Conservation (phyloP, 73 alveolate genomes). For the Durusdinium trenchii region DNA sequence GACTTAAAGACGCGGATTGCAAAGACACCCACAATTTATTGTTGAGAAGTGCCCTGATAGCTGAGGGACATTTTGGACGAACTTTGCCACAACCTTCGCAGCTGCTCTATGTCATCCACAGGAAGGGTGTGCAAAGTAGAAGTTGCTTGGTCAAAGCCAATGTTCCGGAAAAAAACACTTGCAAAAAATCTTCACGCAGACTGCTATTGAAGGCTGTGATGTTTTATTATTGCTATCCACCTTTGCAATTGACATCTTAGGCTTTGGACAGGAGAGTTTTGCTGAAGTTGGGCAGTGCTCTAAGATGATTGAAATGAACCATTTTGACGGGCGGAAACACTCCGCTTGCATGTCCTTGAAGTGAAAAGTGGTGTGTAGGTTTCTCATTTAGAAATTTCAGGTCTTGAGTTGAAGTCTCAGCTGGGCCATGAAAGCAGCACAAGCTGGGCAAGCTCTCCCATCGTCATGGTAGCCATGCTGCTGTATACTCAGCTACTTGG, state of each 20-base stretch:
- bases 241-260: not conserved
- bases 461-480: constrained; percentile 71
- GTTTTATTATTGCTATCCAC: not conserved
- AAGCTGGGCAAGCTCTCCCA: constrained; percentile 59
- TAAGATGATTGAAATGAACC: not conserved
- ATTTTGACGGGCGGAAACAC: not conserved
- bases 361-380: too few relatives aligned
- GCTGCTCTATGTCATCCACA: constrained; percentile 55
- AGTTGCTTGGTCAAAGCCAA: constrained; percentile 32
- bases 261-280: constrained; percentile 61
- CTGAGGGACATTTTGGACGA: constrained; percentile 72
- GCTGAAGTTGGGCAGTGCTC: constrained; percentile 49
- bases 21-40: too few relatives aligned
- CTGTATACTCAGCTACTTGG: constrained; percentile 34
- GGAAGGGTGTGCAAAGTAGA: constrained; percentile 65
- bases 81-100: constrained; percentile 77
- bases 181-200: not conserved
- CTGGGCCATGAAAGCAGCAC: not conserved
- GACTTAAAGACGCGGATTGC: too few relatives aligned
- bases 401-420: constrained; percentile 52
- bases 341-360: not conserved
- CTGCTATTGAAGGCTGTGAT: not conserved
- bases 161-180: not conserved
- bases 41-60: too few relatives aligned
- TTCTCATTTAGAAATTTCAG: not conserved